Evolutionary conservation across 805 yeast species (phyloP).

Genomic region (Ogataea dorogensis): DNA sequence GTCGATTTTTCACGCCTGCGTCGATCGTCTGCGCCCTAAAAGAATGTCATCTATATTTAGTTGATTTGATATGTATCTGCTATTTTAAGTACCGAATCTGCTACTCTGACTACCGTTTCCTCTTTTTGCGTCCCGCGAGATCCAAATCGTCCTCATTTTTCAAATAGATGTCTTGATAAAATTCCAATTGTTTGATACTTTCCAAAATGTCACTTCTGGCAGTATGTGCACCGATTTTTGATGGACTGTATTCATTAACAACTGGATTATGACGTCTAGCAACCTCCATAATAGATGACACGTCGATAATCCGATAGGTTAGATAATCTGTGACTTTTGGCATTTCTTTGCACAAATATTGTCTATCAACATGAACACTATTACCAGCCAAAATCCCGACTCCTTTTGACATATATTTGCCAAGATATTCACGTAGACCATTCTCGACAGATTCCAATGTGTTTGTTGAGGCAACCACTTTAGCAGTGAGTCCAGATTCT

Average conservation of each 20-base stretch:
- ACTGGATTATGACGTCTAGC: conserved; percentile 73
- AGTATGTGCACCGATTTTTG: conserved; percentile 72
- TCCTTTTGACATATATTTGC: conserved; percentile 50
- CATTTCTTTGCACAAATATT: conserved; percentile 80
- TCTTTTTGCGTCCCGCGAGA: conserved; percentile 4
- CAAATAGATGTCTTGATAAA: conserved; percentile 71
- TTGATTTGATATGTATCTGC: neutral
- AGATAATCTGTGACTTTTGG: conserved; percentile 64
- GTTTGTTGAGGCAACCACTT: conserved; percentile 55
- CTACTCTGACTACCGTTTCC: neutral
- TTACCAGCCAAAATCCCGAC: conserved; percentile 86
- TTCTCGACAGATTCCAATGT: conserved; percentile 59
- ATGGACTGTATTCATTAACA: conserved; percentile 55
- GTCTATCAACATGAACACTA: conserved; percentile 85
- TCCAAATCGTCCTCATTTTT: conserved; percentile 22
- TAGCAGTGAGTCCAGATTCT: conserved; percentile 69
- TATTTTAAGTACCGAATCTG: neutral
- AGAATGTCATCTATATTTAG: too few relatives aligned
- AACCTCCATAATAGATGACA: conserved; percentile 80
- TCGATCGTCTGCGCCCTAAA: conserved; percentile 11
- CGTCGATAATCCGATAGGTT: conserved; percentile 84
- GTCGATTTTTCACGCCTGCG: conserved; percentile 7
- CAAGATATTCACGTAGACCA: conserved; percentile 63
- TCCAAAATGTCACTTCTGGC: conserved; percentile 88
- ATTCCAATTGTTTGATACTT: conserved; percentile 77